Evolutionary conservation across 495 filamentous ascomycete genomes (phyloP), one percentile per base, ranked within the genome.

Genomic region (Neurospora sp.): DNA sequence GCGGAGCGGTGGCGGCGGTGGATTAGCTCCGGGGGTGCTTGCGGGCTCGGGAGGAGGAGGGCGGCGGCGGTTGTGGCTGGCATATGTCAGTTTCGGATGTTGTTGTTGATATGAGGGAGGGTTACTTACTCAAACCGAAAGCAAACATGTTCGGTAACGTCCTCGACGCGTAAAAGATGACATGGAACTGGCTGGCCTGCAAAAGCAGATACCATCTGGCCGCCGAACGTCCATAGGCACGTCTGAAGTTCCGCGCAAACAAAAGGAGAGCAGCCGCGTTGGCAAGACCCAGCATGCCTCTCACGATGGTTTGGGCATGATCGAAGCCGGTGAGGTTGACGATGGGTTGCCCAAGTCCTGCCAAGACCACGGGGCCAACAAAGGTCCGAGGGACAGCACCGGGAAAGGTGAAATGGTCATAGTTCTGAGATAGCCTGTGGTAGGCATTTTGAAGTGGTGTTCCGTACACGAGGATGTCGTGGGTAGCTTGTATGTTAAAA

Each of bases 61-160:
- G 89, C 82, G 69, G 93, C 83, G 0, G 94, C 92, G 16, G 91
- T 70, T 0, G 91, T 96, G 37, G 90, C 91, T 90, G 73, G 11
- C 27, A 44, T 11, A n/a, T 27, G 12, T 44, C 9, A 71, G 27
- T 7, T 70, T 22, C 22, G 16, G 16, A 18, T 16, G 38, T 59
- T 38, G 20, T 46, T 53, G 37, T n/a, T 53, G 35, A 22, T 61
- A 31, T 42, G 20, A 22, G 72, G 37, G 12, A 53, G 42, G 11
- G 40, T 61, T 40, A 81, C 85, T 76, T 85, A 91, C 89, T 91
- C 18, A 97, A 81, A 16, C 90, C 88, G 82, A 99, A 94, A 68
- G 96, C 96, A 80, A 98, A 98, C 89, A 96, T 97, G 79, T 99
- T 99, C 5, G 96, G 96, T 39, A 99, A 84, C 2, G 94, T 93